Evolutionary conservation across 192 early-diverging fungal species (phyloP).

Genomic region (Allomyces arbusculus): DNA sequence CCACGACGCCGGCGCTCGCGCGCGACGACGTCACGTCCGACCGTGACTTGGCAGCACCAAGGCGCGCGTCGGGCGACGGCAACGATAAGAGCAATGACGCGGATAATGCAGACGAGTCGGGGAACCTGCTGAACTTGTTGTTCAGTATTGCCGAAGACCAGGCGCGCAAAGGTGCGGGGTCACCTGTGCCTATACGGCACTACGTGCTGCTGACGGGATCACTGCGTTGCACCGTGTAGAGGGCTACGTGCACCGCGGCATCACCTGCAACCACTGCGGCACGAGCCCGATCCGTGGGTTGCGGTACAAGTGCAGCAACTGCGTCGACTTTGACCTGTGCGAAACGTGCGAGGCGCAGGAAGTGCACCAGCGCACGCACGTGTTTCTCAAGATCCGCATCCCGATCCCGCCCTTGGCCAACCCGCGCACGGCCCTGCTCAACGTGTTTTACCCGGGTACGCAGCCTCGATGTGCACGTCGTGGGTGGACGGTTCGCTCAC

Average conservation of each 20-base stretch:
- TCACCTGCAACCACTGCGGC: slow-evolving; percentile 82
- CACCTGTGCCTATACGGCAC: slow-evolving; percentile 14
- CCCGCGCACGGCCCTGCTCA: slow-evolving; percentile 45
- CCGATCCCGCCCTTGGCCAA: slow-evolving; percentile 80
- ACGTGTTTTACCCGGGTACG: slow-evolving; percentile 56
- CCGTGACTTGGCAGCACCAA: too few relatives aligned
- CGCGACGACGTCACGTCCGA: too few relatives aligned
- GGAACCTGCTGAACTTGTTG: slow-evolving; percentile 53
- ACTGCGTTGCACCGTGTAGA: slow-evolving; percentile 8
- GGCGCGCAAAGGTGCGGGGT: slow-evolving; percentile 45
- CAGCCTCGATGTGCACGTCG: slow-evolving; percentile 3
- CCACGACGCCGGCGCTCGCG: background rate
- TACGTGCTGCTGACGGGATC: slow-evolving; percentile 29
- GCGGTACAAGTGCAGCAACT: slow-evolving; percentile 87
- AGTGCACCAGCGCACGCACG: slow-evolving; percentile 56
- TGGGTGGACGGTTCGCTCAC: background rate
- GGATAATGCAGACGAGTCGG: background rate
- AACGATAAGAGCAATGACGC: background rate
- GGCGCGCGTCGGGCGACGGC: background rate
- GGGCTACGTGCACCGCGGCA: slow-evolving; percentile 48
- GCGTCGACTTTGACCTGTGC: slow-evolving; percentile 82
- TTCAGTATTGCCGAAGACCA: slow-evolving; percentile 76
- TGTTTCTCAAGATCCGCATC: slow-evolving; percentile 76
- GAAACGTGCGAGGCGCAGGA: slow-evolving; percentile 70
- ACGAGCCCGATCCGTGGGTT: slow-evolving; percentile 70